Conservation (phyloP, 805 yeast species). For the Lachancea mirantina region DNA sequence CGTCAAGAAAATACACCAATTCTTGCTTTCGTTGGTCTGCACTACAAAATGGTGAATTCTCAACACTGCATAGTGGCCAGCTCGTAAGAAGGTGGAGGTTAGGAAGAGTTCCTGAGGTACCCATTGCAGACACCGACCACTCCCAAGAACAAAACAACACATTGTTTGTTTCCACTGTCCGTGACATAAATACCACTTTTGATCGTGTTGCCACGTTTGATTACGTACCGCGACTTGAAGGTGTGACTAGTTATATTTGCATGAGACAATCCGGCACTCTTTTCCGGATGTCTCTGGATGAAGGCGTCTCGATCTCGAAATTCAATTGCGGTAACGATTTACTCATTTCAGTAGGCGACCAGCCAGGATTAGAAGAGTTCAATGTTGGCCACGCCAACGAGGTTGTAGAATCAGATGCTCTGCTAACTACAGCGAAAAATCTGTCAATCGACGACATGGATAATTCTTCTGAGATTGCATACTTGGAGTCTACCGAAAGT, state of each 20-base stretch:
- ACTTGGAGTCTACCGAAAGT: constrained; percentile 14
- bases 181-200: constrained; percentile 65
- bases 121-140: constrained; percentile 1
- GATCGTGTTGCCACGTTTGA: constrained; percentile 84
- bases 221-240: constrained; percentile 54
- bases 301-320: constrained; percentile 52
- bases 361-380: constrained; percentile 24
- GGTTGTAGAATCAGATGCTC: constrained; percentile 16
- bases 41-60: constrained; percentile 59
- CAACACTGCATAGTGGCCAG: constrained; percentile 74
- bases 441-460: constrained; percentile 30
- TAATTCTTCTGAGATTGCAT: constrained; percentile 21
- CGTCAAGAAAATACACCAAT: constrained; percentile 49
- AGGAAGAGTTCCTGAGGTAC: constrained; percentile 43
- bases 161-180: constrained; percentile 67
- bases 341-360: constrained; percentile 41
- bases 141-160: constrained; percentile 40
- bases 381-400: constrained; percentile 17
- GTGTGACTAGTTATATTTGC: constrained; percentile 65
- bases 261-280: constrained; percentile 88
- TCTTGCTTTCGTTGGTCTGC: constrained; percentile 68
- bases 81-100: constrained; percentile 74
- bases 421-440: constrained; percentile 16
- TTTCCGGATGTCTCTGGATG: constrained; percentile 67
- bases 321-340: constrained; percentile 68